These are phyloP conservation scores for Citrus sp. DNA, from an alignment of 345 rosid genomes.

Conservation along the genomic window DNA sequence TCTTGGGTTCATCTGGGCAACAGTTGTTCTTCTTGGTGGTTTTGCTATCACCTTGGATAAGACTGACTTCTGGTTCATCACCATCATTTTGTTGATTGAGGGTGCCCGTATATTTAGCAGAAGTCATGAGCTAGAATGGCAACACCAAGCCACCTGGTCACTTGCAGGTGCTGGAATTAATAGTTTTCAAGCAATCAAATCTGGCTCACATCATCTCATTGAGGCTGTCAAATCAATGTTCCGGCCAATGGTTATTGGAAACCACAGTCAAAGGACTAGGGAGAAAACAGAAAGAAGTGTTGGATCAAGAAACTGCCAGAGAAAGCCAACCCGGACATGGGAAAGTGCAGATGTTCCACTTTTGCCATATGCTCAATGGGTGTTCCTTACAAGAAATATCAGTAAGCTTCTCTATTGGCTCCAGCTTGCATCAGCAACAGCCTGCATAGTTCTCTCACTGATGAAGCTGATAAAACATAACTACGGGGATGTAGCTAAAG, in stretches of 20 bases:
- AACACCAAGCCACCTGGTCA: slow-evolving; percentile 88
- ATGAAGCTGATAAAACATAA: slow-evolving; percentile 68
- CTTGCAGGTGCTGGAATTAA: slow-evolving; percentile 57
- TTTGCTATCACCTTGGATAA: slow-evolving; percentile 78
- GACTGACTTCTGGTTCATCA: slow-evolving; percentile 84
- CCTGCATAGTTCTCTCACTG: slow-evolving; percentile 68
- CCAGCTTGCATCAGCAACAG: slow-evolving; percentile 71
- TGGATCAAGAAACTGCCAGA: slow-evolving; percentile 20
- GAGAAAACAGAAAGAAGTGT: slow-evolving; percentile 5
- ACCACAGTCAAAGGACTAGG: slow-evolving; percentile 21
- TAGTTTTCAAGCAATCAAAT: slow-evolving; percentile 63
- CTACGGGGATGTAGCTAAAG: slow-evolving; percentile 67
- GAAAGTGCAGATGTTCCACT: slow-evolving; percentile 71
- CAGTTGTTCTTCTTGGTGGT: slow-evolving; percentile 89
- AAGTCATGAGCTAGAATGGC: slow-evolving; percentile 96
- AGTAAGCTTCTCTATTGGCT: slow-evolving; percentile 86
- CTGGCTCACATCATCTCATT: slow-evolving; percentile 39
- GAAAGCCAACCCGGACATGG: slow-evolving; percentile 50
- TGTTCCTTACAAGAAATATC: slow-evolving; percentile 57
- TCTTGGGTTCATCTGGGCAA: slow-evolving; percentile 92
- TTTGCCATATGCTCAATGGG: slow-evolving; percentile 69
- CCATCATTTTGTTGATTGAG: slow-evolving; percentile 72
- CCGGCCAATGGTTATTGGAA: slow-evolving; percentile 22
- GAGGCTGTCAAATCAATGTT: slow-evolving; percentile 23
- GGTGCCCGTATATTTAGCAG: slow-evolving; percentile 85